Percentiles rank a stretch among this genome's conserved stretches.
Evolutionary conservation across 2,329 filamentous ascomycete species (phyloP).

Genomic region (Cladosporium sp.): DNA sequence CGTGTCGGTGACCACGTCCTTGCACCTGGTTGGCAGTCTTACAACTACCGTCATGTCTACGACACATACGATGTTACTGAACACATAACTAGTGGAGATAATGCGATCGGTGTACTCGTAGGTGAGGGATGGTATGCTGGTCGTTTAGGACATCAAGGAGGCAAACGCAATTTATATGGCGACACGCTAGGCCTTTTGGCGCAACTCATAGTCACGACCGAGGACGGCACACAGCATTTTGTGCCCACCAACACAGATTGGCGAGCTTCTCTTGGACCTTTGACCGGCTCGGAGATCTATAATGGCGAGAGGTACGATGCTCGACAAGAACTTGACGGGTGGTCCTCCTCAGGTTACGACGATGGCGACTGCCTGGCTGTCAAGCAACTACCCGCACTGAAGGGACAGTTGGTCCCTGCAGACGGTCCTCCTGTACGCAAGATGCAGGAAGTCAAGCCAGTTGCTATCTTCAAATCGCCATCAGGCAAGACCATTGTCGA

Average conservation of each 20-base stretch:
- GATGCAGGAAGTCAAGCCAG: conserved; percentile 34
- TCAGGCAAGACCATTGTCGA: conserved; percentile 54
- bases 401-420: conserved; percentile 39
- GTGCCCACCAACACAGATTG: conserved; percentile 44
- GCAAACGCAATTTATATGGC: conserved; percentile 42
- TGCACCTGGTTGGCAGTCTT: conserved; percentile 56
- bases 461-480: conserved; percentile 35
- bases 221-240: conserved; percentile 33
- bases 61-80: conserved; percentile 54
- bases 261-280: conserved; percentile 38
- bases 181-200: conserved; percentile 43
- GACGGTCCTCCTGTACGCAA: conserved; percentile 48
- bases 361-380: conserved; percentile 34
- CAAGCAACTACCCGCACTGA: conserved; percentile 36
- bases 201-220: conserved; percentile 41
- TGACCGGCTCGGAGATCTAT: conserved; percentile 49
- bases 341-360: conserved; percentile 27
- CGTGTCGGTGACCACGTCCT: conserved; percentile 38
- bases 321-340: conserved; percentile 31
- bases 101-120: conserved; percentile 46
- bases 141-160: conserved; percentile 38
- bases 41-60: conserved; percentile 53
- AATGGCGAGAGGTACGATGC: conserved; percentile 56
- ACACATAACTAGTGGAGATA: conserved; percentile 39
- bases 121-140: conserved; percentile 55